These are phyloP conservation scores for Calamus simplicifolius DNA, from an alignment of 176 grass and related monocot species.

Conservation along the genomic window DNA sequence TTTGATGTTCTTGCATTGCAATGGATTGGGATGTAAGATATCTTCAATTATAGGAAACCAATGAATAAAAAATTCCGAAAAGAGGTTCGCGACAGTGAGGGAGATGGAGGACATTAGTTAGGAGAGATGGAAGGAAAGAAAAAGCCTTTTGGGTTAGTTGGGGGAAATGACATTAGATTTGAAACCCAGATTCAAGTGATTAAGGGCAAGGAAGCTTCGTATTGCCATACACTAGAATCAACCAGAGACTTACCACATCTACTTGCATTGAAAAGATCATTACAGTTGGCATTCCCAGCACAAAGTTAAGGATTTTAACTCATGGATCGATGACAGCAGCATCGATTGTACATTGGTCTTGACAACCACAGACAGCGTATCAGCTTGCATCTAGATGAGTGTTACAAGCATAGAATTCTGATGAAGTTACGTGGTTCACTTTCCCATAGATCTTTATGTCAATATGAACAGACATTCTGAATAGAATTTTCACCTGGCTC, in stretches of 20 bases:
- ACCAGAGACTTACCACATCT: too few relatives aligned
- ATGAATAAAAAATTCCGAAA: constrained; percentile 25
- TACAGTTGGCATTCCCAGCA: neutral
- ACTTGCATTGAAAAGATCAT: neutral
- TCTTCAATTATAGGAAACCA: constrained; percentile 21
- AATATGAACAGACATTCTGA: neutral
- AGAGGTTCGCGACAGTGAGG: constrained; percentile 4
- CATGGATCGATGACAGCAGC: too few relatives aligned
- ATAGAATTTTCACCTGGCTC: neutral
- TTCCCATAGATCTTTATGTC: neutral
- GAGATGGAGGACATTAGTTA: neutral
- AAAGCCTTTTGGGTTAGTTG: constrained; percentile 27
- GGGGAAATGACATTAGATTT: constrained; percentile 32
- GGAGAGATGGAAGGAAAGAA: constrained; percentile 19
- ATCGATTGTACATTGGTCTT: too few relatives aligned
- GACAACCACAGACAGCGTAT: too few relatives aligned
- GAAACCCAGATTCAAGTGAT: neutral
- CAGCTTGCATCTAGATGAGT: too few relatives aligned
- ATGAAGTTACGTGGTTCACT: too few relatives aligned
- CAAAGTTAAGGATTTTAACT: too few relatives aligned
- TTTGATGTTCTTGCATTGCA: constrained; percentile 17
- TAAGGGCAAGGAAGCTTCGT: too few relatives aligned
- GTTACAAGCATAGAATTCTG: too few relatives aligned
- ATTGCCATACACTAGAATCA: too few relatives aligned
- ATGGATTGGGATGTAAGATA: constrained; percentile 79